Evolutionary conservation across 2,329 filamentous ascomycete species (phyloP), one percentile per base, ranked within the genome.

Genomic region (Ophiostoma sp.): DNA sequence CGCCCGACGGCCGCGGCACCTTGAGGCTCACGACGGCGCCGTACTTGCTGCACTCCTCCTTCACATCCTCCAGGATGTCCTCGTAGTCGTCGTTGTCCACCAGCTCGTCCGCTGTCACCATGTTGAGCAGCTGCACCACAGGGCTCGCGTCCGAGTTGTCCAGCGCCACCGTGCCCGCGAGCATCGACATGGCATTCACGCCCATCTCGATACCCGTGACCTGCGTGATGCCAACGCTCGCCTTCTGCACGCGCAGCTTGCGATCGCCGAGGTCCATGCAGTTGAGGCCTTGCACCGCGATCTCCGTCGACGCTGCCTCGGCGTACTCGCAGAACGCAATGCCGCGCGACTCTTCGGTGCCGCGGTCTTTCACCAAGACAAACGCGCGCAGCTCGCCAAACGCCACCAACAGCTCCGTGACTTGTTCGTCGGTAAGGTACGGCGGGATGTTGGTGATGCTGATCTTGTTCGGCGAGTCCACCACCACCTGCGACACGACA

Each of bases 11-110:
- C 70, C 95, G 87, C 4, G 95, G 95, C 69, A 99, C 89, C 82
- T 99, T 99, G 78, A 98, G 82, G n/a, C 93, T 91, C 58, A 93
- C 72, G 41, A 99, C 86, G 66, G 83, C 84, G 71, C 96, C 95
- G 76, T 90, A 99, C 78, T 99, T 99, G 75, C 84, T 81, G 80
- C 95, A 98, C 76, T 99, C 95, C 67, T 97, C 95, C 68, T 87
- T 85, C 49, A 99, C 90, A 74, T 99, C 96, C 73, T 98, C 94
- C 76, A 90, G 89, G 73, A 99, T 99, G 90, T 99, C 95, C 97
- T 18, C 9, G 62, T 97, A 98, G 75, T 99, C 95, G 47, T 98
- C 93, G 66, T 88, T 89, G 76, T 98, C 93, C 79, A 97, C 87
- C 38, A 99, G 82, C 79, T 99, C 95, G 74, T 99, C 95, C 0